Evolutionary conservation across 768 basidiomycete species (phyloP), one percentile per base, ranked within the genome.

Genomic region (Podaxis sp.): DNA sequence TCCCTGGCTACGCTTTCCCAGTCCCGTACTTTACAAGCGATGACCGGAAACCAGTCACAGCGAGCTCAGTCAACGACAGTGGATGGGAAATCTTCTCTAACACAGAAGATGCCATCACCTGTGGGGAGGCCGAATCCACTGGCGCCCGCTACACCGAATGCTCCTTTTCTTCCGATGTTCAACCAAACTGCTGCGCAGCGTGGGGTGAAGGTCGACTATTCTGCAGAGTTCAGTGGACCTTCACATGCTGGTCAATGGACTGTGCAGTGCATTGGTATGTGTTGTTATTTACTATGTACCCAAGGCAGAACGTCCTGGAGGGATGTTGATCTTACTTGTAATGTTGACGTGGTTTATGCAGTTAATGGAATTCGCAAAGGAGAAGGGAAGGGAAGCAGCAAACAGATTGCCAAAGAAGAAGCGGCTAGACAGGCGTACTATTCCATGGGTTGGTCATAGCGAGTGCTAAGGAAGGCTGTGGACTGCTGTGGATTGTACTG

Each of bases 391-490:
- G 88, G 88, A 28, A 75, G 78, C 55, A 88, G 78, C 70, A 91
- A 91, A 71, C 89, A 91, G 67, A 72, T 82, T 1, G 90, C 90
- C 5, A 91, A 90, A 70, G 90, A 91, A 67, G 86, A 87, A 59
- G 90, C 90, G 0, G 89, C 90, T 16, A 79, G 82, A 60, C 76
- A 84, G 65, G 90, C 90, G 7, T 90, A 83, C 72, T 82, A 84
- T 67, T 79, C 82, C 7, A 86, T 91, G 88, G 89, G 90, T 36
- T 91, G 89, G 89, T 83, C 84, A 40, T 78, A 66, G 61, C 18
- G 47, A 25, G n/a, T 23, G 2, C 40, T 48, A 63, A 44, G 46
- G 27, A 44, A 27, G 55, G 23, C 25, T 6, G 10, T 23, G 37
- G 52, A 38, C 4, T 37, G 21, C 37, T 4, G 21, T 38, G 37